phyloP scores from a whole-genome alignment of 1,284 basidiomycete species.

The Anthracocystis panici-leucophaei region DNA sequence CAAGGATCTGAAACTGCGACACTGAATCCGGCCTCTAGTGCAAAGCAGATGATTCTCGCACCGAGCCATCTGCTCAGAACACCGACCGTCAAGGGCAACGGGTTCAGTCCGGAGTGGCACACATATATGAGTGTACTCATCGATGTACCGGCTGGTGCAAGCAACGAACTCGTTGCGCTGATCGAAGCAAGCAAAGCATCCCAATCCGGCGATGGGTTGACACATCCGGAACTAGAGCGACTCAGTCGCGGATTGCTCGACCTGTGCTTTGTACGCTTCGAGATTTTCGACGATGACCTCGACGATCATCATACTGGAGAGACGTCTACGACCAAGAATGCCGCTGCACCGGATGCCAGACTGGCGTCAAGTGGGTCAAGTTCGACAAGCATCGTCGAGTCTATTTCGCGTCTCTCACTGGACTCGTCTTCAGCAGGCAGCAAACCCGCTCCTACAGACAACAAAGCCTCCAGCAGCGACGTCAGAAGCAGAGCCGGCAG shows the following conservation, averaged over 20 bases:
- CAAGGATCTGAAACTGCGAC: background rate
- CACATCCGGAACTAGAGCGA: constrained; percentile 23
- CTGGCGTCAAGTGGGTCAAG: background rate
- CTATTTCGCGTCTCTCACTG: constrained; percentile 6
- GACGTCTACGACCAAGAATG: background rate
- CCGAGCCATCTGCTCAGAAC: constrained; percentile 40
- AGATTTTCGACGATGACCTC: constrained; percentile 59
- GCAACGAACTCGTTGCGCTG: constrained; percentile 25
- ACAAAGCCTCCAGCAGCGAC: background rate
- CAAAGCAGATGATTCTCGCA: background rate
- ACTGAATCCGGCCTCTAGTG: background rate
- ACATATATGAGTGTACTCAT: constrained; percentile 53
- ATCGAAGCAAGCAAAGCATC: constrained; percentile 22
- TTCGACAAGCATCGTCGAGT: constrained; percentile 3
- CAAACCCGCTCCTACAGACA: constrained; percentile 7
- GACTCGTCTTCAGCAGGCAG: background rate
- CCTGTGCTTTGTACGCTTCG: constrained; percentile 65
- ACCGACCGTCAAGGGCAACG: constrained; percentile 54
- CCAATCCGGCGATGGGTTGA: background rate
- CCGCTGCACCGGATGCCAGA: background rate
- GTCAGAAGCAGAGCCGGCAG: constrained; percentile 3
- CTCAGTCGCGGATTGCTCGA: constrained; percentile 63
- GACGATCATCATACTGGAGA: constrained; percentile 12
- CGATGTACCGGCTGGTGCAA: constrained; percentile 55
- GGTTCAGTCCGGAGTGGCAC: constrained; percentile 66